Conservation (phyloP, 352 stramenopile species). For the Globisporangium apiculatum region DNA sequence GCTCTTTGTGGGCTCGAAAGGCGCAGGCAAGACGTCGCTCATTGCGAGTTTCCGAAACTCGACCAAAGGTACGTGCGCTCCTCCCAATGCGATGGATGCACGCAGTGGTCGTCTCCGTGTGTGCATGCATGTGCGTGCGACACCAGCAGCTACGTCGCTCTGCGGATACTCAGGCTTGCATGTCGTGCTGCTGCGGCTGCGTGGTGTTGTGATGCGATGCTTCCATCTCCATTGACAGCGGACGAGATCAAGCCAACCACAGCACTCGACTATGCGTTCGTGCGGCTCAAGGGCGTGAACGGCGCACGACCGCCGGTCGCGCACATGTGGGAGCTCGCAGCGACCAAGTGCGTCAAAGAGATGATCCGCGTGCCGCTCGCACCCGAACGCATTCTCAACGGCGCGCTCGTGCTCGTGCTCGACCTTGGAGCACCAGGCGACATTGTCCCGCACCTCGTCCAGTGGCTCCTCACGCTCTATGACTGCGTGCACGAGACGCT, state of each 20-base stretch:
- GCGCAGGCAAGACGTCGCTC: conserved; percentile 80
- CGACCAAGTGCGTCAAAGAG: conserved; percentile 65
- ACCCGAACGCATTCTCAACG: conserved; percentile 65
- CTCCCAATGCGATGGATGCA: no score
- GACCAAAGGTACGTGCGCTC: conserved; percentile 24
- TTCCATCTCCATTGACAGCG: conserved; percentile 12
- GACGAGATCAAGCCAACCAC: conserved; percentile 89
- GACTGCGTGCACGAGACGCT: conserved; percentile 46
- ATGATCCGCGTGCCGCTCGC: conserved; percentile 83
- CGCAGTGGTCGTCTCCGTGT: no score
- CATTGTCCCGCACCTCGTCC: conserved; percentile 65
- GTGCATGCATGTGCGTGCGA: no score
- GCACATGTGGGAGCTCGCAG: conserved; percentile 91
- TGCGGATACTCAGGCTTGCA: no score
- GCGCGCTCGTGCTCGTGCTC: conserved; percentile 72
- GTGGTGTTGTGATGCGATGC: no score
- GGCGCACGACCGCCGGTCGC: conserved; percentile 40
- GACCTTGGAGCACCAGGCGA: conserved; percentile 80
- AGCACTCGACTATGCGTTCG: conserved; percentile 89
- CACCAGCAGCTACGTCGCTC: no score
- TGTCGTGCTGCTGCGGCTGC: no score
- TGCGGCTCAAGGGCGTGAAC: conserved; percentile 50
- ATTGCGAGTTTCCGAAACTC: conserved; percentile 59
- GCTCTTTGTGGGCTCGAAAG: conserved; percentile 55
- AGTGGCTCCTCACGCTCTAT: conserved; percentile 68